Conservation (phyloP, 148 eudicot genomes). For the Rhododendron ovatum region DNA sequence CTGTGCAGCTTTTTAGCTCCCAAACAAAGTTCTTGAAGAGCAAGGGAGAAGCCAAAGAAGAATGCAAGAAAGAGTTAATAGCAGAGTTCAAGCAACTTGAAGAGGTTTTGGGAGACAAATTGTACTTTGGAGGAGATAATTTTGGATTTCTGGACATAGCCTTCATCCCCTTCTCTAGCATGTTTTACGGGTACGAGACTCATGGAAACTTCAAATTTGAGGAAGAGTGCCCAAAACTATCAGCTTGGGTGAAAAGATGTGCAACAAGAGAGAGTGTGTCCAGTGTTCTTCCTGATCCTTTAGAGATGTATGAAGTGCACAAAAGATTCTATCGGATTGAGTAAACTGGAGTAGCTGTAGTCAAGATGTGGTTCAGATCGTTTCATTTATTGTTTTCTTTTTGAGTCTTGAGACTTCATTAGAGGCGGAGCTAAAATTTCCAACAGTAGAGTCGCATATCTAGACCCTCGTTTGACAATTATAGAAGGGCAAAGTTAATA, state of each 20-base stretch:
- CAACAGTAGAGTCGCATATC: background rate
- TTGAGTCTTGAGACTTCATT: background rate
- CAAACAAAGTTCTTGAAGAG: conserved; percentile 6
- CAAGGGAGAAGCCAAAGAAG: conserved; percentile 1
- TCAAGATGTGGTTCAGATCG: background rate
- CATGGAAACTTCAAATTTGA: background rate
- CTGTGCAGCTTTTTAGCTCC: background rate
- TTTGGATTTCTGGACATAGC: conserved; percentile 5
- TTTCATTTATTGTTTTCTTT: background rate
- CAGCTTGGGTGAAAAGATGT: conserved; percentile 4
- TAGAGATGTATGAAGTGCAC: conserved; percentile 1
- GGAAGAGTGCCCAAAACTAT: background rate
- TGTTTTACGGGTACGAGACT: background rate
- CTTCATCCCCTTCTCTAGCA: background rate
- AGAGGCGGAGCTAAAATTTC: background rate
- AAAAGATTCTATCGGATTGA: background rate
- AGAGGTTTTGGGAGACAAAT: background rate
- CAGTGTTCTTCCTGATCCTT: background rate
- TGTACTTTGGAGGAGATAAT: background rate
- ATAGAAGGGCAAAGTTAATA: background rate
- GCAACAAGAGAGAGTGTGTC: background rate
- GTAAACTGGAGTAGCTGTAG: background rate
- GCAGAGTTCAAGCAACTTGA: conserved; percentile 7
- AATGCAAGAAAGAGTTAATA: background rate
- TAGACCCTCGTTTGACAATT: background rate